Evolutionary conservation across 441 rosid species (phyloP).

Genomic region (Daphne laureola): DNA sequence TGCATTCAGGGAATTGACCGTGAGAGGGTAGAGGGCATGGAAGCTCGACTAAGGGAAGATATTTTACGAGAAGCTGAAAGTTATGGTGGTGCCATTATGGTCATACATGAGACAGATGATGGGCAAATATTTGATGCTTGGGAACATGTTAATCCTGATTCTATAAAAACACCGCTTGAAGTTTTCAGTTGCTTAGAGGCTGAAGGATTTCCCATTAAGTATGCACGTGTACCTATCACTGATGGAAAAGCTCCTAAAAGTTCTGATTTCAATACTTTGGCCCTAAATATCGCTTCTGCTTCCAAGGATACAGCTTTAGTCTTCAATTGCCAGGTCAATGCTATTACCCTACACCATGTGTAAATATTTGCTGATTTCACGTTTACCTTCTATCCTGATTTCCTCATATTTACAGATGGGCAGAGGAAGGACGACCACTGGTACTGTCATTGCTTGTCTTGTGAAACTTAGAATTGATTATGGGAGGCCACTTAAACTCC

Average conservation of each 20-base stretch:
- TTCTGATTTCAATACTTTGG: conserved; percentile 86
- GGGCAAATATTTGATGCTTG: conserved; percentile 88
- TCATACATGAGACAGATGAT: conserved; percentile 90
- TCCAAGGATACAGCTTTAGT: conserved; percentile 88
- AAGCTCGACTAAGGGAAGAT: conserved; percentile 96
- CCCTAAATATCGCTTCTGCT: conserved; percentile 79
- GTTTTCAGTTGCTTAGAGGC: conserved; percentile 83
- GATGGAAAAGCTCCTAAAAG: conserved; percentile 99
- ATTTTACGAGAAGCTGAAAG: conserved; percentile 86
- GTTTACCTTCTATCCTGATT: conserved; percentile 11
- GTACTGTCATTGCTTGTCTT: conserved; percentile 98
- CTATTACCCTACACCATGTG: conserved; percentile 11
- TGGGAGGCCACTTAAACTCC: conserved; percentile 82
- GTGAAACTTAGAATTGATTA: conserved; percentile 79
- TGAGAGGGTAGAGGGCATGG: conserved; percentile 96
- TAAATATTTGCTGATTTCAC: conserved; percentile 8
- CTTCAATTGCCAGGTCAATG: conserved; percentile 96
- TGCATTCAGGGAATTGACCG: conserved; percentile 84
- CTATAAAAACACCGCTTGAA: conserved; percentile 93
- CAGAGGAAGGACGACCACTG: conserved; percentile 99
- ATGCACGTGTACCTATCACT: conserved; percentile 97
- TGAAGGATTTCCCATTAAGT: conserved; percentile 78
- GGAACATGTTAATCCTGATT: conserved; percentile 76
- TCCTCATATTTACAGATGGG: conserved; percentile 68
- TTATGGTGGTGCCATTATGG: conserved; percentile 94